These are phyloP conservation scores for Apophysomyces trapeziformis DNA, from an alignment of 371 early-diverging fungal species.

Conservation along the genomic window DNA sequence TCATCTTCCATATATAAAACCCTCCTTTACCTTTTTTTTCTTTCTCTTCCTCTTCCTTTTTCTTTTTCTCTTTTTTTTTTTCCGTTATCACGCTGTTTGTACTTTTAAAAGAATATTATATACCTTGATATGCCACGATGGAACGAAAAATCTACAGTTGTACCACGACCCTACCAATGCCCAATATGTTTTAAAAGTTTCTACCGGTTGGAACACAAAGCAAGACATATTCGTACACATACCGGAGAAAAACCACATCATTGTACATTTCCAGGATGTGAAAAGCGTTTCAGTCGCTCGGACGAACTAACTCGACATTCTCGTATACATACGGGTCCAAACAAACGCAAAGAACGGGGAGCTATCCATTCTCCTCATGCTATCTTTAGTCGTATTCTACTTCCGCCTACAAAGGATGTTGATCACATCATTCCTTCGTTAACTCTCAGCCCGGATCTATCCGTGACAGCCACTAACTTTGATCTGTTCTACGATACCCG, in stretches of 20 bases:
- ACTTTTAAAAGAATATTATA: not conserved
- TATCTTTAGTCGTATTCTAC: not conserved
- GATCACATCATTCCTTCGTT: slow-evolving; percentile 10
- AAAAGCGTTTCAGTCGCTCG: slow-evolving; percentile 86
- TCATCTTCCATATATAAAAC: too few species aligned
- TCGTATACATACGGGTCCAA: slow-evolving; percentile 69
- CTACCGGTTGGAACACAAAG: slow-evolving; percentile 78
- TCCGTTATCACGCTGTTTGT: not conserved
- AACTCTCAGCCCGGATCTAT: not conserved
- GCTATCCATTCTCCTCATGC: slow-evolving; percentile 14
- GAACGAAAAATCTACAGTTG: not conserved
- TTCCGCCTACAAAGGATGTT: slow-evolving; percentile 3
- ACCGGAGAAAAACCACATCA: slow-evolving; percentile 91
- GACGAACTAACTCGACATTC: slow-evolving; percentile 90
- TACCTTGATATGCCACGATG: not conserved
- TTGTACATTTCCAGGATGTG: slow-evolving; percentile 79
- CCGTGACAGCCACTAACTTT: not conserved
- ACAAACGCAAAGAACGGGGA: slow-evolving; percentile 33
- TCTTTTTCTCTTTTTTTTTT: not conserved
- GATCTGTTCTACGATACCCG: slow-evolving; percentile 30
- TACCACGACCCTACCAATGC: slow-evolving; percentile 67
- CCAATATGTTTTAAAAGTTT: slow-evolving; percentile 72
- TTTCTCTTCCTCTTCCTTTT: not conserved
- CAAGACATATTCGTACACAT: slow-evolving; percentile 89
- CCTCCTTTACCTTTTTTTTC: too few species aligned